Evolutionary conservation across 2,329 filamentous ascomycete genomes (phyloP), one percentile per base, ranked within the genome.

Genomic region (Neophaeococcomyces aloes): DNA sequence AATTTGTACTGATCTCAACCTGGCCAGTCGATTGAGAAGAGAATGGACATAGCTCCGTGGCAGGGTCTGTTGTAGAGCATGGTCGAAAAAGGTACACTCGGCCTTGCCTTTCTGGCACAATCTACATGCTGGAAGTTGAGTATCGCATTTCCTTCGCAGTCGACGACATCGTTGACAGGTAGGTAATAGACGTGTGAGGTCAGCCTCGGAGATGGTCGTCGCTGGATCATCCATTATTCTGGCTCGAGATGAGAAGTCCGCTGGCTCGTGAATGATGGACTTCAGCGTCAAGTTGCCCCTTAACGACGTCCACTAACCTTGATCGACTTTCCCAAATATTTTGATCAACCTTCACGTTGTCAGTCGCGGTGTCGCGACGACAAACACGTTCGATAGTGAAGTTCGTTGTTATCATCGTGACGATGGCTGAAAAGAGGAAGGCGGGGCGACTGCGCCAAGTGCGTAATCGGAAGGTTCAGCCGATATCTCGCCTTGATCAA

Each of bases 81-180:
- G 55, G 30, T 57, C 55, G 42, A 54, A 57, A 35, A 57, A 56
- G 25, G 53, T 55, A 35, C 55, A 57, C 29, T 57, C 55, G 23
- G 52, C 55, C 31, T 56, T 55, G n/a, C 54, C 55, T 35, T 57
- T 57, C 37, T 55, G 49, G 45, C 55, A 57, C 31, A 57, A 47
- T 17, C 53, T 48, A 42, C 55, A 57, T 8, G 54, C 53, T 30
- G 55, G 55, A 14, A 57, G 46, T 31, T 53, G 50, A 11, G 54
- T 56, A 38, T 57, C 55, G 42, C 55, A 57, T 48, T 56, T 56
- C 29, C 55, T 50, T 14, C 55, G 52, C 7, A 56, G 45, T 32
- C 54, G 51, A 35, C 54, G 53, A 46, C 55, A 57, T 48, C 55
- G 36, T 46, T 56, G 51, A 40, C 54, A 56, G 29, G 54, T 56